Evolutionary conservation across 176 grass and related monocot species (phyloP).

Genomic region (Phoenix dactylifera): DNA sequence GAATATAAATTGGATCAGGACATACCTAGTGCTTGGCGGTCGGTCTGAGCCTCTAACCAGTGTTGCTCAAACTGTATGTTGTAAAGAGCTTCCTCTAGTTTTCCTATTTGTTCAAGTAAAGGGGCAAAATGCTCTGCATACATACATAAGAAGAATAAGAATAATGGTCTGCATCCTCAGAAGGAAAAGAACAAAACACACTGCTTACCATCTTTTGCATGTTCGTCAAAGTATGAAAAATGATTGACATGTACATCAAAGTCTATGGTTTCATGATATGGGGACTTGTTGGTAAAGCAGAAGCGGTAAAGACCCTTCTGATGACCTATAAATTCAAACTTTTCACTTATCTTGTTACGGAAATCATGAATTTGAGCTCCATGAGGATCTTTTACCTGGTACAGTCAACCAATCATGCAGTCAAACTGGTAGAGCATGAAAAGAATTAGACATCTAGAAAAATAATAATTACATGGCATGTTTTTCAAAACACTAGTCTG

Average conservation of each 20-base stretch:
- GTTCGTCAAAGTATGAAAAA: conserved; percentile 71
- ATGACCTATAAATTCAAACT: conserved; percentile 76
- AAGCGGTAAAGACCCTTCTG: conserved; percentile 69
- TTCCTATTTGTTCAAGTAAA: conserved; percentile 81
- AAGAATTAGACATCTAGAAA: too few species aligned
- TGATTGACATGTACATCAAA: conserved; percentile 81
- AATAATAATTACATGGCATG: too few species aligned
- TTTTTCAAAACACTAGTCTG: too few species aligned
- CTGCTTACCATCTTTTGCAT: conserved; percentile 76
- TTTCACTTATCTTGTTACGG: conserved; percentile 65
- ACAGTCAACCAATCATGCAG: background rate
- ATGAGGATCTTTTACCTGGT: conserved; percentile 63
- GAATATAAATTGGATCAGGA: background rate
- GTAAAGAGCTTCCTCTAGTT: conserved; percentile 81
- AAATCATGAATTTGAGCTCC: conserved; percentile 66
- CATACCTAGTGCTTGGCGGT: conserved; percentile 81
- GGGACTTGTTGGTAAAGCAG: conserved; percentile 84
- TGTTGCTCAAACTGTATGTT: conserved; percentile 97
- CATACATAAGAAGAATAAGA: conserved; percentile 13
- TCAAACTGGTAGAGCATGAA: too few species aligned
- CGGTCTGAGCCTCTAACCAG: conserved; percentile 84
- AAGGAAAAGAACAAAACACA: background rate
- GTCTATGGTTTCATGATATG: conserved; percentile 87
- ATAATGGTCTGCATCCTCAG: background rate
- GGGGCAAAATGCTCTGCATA: conserved; percentile 72